Base-by-base conservation (phyloP, 2,329 filamentous ascomycete species). In the Nigrograna mackinnonii region DNA sequence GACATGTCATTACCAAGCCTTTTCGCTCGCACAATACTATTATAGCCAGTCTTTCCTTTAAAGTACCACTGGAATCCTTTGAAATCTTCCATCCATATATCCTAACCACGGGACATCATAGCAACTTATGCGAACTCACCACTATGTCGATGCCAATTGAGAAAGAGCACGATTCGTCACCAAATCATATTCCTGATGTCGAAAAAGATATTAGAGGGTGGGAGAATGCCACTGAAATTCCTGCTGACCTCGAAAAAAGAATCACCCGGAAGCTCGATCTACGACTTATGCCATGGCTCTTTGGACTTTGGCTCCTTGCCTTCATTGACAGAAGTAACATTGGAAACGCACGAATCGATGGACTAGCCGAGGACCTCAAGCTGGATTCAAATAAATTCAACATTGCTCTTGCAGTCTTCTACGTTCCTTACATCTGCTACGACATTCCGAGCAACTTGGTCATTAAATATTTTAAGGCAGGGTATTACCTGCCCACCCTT, bases 261-360 rank as follows among this genome's bases (percentile, higher is more conserved):
- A 60, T 75, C 22, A 74, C 66, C 11, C 56, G 66, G 17, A 72
- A 71, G 35, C 67, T 75, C 37, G 73, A 75, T 51, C 41, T 52
- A 1, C 71, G 70, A 35, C 66, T 76, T 21, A 52, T 76, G 9
- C 72, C 72, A 4, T 74, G 70, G 71, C 61, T 76, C 5, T 75
- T 75, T 35, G 58, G 62, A 7, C 61, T 76, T 12, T 76, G 71
- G 69, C 64, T 75, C 4, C 61, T 76, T n/a, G 70, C 72, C 6
- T 75, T 75, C 60, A 75, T 77, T 43, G 73, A 76, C 49, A 58
- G 72, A 18, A 62, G 54, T 41, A 69, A 69, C 41, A 64, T 69
- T 32, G 69, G 72, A 24, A 75, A 74, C 36, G 72, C 72, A 0
- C 64, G 68, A 26, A 69, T 75, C 37, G 68, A 70, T 16, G 70